These are phyloP conservation scores for Ophiostoma australiae DNA, from an alignment of 2,329 filamentous ascomycete genomes.

Conservation along the genomic window DNA sequence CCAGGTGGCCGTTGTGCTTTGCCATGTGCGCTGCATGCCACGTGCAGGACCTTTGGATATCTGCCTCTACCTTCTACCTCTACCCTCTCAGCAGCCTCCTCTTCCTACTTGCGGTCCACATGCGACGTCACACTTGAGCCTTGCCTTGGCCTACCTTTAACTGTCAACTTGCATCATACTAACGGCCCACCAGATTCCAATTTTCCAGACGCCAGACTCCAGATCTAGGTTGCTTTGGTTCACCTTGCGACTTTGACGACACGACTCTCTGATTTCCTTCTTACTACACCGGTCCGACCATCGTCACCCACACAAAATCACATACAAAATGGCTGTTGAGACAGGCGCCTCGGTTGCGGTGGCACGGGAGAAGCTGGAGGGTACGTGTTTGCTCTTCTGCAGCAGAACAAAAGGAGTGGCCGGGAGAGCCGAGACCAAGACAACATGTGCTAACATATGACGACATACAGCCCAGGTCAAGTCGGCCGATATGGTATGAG, in stretches of 20 bases:
- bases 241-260: background rate
- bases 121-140: background rate
- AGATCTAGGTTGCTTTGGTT: background rate
- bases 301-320: background rate
- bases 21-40: constrained; percentile 8
- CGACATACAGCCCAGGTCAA: constrained; percentile 76
- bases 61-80: background rate
- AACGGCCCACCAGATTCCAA: background rate
- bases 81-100: background rate
- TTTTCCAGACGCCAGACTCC: background rate
- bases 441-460: constrained; percentile 13
- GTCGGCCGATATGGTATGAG: constrained; percentile 88
- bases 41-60: background rate
- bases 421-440: background rate
- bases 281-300: background rate
- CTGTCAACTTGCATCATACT: background rate
- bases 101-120: background rate
- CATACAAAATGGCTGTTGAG: constrained; percentile 30
- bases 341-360: constrained; percentile 43
- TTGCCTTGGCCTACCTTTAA: background rate
- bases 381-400: constrained; percentile 38
- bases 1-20: background rate
- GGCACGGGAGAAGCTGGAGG: constrained; percentile 70
- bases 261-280: background rate
- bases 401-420: background rate